These are phyloP conservation scores for Beauveria medogensis DNA, from an alignment of 2,329 filamentous ascomycete species.

Conservation along the genomic window DNA sequence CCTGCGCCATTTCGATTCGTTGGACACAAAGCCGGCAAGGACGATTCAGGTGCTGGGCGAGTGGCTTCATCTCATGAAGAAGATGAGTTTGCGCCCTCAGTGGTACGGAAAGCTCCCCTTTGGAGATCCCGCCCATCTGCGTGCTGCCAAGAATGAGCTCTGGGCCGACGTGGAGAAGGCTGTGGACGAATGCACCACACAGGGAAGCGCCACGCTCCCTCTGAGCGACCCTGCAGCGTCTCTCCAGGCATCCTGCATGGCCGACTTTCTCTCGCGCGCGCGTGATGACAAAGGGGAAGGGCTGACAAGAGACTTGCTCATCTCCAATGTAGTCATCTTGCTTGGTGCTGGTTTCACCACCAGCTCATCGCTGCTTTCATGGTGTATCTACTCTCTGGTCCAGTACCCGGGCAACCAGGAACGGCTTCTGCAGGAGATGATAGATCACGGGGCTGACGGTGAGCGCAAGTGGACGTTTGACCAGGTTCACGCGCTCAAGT, in stretches of 20 bases:
- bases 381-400: constrained; percentile 41
- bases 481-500: constrained; percentile 33
- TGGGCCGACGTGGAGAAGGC: constrained; percentile 26
- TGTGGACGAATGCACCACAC: constrained; percentile 13
- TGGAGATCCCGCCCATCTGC: constrained; percentile 33
- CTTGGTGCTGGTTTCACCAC: constrained; percentile 48
- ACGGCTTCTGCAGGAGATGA: constrained; percentile 44
- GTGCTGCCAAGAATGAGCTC: constrained; percentile 29
- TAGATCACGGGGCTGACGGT: constrained; percentile 33
- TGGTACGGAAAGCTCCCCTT: constrained; percentile 47
- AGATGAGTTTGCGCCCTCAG: constrained; percentile 38
- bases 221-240: neutral
- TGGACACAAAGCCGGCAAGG: constrained; percentile 36
- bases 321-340: constrained; percentile 31
- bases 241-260: constrained; percentile 15
- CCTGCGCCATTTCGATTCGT: constrained; percentile 28
- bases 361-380: constrained; percentile 43
- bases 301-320: constrained; percentile 26
- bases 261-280: constrained; percentile 40
- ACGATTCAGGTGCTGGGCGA: constrained; percentile 40
- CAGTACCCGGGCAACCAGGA: constrained; percentile 44
- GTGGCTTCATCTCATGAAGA: constrained; percentile 44
- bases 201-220: neutral
- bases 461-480: constrained; percentile 34
- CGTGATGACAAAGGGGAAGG: constrained; percentile 42